These are phyloP conservation scores for Tothia fuscella DNA, from an alignment of 2,329 filamentous ascomycete species.

Conservation along the genomic window DNA sequence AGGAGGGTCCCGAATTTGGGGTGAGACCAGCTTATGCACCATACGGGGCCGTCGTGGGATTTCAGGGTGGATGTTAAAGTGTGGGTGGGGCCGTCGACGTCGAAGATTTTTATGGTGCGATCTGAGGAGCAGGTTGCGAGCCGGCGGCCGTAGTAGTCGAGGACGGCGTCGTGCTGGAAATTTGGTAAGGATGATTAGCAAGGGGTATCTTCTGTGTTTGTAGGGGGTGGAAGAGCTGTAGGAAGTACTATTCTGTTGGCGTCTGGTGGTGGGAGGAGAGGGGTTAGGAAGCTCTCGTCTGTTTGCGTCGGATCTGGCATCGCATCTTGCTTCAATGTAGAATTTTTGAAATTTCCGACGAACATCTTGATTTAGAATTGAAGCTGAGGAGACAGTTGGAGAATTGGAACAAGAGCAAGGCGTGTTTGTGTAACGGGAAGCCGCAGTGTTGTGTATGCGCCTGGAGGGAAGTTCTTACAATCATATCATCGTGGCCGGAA, in stretches of 20 bases:
- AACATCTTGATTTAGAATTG: no score
- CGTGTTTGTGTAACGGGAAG: no score
- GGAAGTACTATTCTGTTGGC: no score
- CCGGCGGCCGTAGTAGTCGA: conserved; percentile 95
- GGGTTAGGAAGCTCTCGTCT: background rate
- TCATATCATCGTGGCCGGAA: conserved; percentile 96
- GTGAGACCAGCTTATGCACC: conserved; percentile 94
- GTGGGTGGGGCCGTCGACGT: conserved; percentile 75
- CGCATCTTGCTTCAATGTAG: no score
- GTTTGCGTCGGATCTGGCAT: background rate
- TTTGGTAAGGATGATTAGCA: conserved; percentile 19
- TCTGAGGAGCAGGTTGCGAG: conserved; percentile 96
- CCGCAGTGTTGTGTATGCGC: no score
- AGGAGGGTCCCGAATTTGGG: conserved; percentile 98
- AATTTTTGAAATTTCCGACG: no score
- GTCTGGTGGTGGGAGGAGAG: background rate
- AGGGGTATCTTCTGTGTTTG: conserved; percentile 7
- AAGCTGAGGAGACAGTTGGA: no score
- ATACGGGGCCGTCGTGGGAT: conserved; percentile 93
- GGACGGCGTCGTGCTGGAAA: conserved; percentile 76
- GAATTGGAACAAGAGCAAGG: no score
- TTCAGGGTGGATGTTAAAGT: conserved; percentile 85
- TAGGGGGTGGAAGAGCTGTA: conserved; percentile 1
- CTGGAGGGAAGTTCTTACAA: conserved; percentile 53
- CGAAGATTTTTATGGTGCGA: conserved; percentile 98